Percentiles rank a stretch among this genome's conserved stretches.
Evolutionary conservation across 208 protist genomes (phyloP).

Genomic region (Tritrichomonas musculus): DNA sequence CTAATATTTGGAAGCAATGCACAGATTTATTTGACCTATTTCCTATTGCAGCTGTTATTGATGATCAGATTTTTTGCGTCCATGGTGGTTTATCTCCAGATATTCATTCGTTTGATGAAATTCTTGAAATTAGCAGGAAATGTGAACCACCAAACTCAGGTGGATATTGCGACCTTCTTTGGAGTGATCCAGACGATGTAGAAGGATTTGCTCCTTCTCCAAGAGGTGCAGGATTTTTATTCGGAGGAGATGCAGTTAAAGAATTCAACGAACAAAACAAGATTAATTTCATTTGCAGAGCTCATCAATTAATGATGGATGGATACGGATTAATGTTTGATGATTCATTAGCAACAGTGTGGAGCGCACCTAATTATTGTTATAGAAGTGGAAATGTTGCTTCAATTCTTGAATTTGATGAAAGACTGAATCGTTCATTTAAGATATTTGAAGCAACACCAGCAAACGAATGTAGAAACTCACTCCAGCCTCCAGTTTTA

Average conservation of each 20-base stretch:
- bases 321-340: constrained; percentile 63
- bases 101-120: constrained; percentile 70
- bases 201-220: constrained; percentile 89
- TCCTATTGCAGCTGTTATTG: constrained; percentile 78
- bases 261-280: constrained; percentile 81
- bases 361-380: constrained; percentile 64
- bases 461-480: constrained; percentile 61
- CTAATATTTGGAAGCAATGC: constrained; percentile 83
- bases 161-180: constrained; percentile 94
- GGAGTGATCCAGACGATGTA: constrained; percentile 87
- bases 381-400: constrained; percentile 59
- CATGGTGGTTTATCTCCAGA: constrained; percentile 70
- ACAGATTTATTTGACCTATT: constrained; percentile 99
- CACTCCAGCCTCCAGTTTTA: neutral
- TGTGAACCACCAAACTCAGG: constrained; percentile 91
- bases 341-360: constrained; percentile 56
- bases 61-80: constrained; percentile 64
- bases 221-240: constrained; percentile 97
- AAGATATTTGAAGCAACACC: constrained; percentile 94
- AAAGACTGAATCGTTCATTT: constrained; percentile 73
- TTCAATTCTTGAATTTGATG: constrained; percentile 74
- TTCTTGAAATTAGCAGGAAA: constrained; percentile 64
- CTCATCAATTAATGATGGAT: constrained; percentile 63
- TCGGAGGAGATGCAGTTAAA: constrained; percentile 89
- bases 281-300: constrained; percentile 73